Evolutionary conservation across 257 asterid species (phyloP), one percentile per base, ranked within the genome.

Genomic region (Salvia splendens): DNA sequence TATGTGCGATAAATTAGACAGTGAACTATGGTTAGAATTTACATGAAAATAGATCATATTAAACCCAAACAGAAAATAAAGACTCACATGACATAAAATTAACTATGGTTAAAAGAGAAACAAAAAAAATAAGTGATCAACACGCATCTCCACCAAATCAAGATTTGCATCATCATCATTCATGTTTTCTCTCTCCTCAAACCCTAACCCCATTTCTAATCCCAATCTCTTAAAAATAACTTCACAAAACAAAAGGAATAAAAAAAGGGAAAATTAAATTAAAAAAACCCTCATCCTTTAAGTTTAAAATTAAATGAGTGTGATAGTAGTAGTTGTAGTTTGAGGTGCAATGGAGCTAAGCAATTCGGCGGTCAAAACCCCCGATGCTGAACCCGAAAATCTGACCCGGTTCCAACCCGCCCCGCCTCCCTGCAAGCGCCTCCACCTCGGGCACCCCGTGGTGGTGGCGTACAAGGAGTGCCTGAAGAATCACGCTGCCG

Each of bases 401-500:
- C 73, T 78, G 5, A 60, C 81, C 63, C 65, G 80, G 54, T 68
- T 73, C 72, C 82, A 59, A 64, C 68, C 80, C 42, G 67, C 24
- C 24, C 24, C 24, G 24, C 24, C 24, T 20, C 24, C 30, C 30
- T 24, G 36, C 72, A 80, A 73, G 71, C 82, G 85, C 72, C 30
- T 24, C 30, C 30, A 24, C 30, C 30, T 24, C 30, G 30, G 30
- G 3, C 78, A 66, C 65, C 78, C 78, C 2, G 75, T 81, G 0
- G 73, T 70, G 40, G 77, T 78, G 16, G 14, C 79, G 0, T 85
- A 80, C 81, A 74, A 61, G 55, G 91, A 82, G 69, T 85, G 91
- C 58, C 62, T 80, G 16, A 80, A 76, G 72, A 85, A 85, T 78
- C 84, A 82, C 70, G 91, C 86, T 9, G 91, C 87, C 67, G 12